These are phyloP conservation scores for Mesotaenium endlicherianum DNA, from an alignment of 139 green algal genomes.

Conservation along the genomic window DNA sequence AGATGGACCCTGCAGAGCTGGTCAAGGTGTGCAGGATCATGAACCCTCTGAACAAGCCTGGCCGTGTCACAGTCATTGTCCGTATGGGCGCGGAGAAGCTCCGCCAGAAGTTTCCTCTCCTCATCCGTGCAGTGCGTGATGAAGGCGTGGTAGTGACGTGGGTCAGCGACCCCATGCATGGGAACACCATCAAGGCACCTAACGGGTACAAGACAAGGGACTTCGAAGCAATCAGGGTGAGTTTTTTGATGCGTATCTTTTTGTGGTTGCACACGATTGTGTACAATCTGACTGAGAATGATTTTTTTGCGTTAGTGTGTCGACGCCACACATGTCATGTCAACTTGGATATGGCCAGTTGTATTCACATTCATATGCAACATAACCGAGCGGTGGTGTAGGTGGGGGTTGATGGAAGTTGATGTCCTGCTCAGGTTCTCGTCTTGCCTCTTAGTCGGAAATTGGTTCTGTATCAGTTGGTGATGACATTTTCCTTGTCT, in stretches of 20 bases:
- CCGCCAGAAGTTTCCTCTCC: slow-evolving; percentile 40
- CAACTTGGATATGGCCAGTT: no score
- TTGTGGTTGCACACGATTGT: neutral
- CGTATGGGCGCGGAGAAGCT: slow-evolving; percentile 95
- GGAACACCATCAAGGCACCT: slow-evolving; percentile 90
- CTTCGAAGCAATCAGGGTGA: slow-evolving; percentile 83
- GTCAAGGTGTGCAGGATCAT: slow-evolving; percentile 83
- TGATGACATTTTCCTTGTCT: no score
- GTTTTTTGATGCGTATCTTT: no score
- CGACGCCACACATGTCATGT: no score
- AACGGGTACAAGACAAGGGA: slow-evolving; percentile 93
- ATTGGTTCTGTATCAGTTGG: no score
- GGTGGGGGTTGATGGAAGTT: no score
- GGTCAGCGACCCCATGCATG: slow-evolving; percentile 98
- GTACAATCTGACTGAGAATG: no score
- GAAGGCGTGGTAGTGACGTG: slow-evolving; percentile 81
- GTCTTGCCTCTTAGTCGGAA: no score
- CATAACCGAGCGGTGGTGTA: no score
- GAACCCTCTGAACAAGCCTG: slow-evolving; percentile 93
- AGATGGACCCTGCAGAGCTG: slow-evolving; percentile 87
- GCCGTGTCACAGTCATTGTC: slow-evolving; percentile 88
- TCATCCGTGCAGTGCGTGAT: slow-evolving; percentile 56
- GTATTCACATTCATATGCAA: no score
- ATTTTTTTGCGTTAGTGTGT: no score
- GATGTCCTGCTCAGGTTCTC: no score